These are phyloP conservation scores for Eucalyptus cloeziana DNA, from an alignment of 345 rosid genomes.

Conservation along the genomic window DNA sequence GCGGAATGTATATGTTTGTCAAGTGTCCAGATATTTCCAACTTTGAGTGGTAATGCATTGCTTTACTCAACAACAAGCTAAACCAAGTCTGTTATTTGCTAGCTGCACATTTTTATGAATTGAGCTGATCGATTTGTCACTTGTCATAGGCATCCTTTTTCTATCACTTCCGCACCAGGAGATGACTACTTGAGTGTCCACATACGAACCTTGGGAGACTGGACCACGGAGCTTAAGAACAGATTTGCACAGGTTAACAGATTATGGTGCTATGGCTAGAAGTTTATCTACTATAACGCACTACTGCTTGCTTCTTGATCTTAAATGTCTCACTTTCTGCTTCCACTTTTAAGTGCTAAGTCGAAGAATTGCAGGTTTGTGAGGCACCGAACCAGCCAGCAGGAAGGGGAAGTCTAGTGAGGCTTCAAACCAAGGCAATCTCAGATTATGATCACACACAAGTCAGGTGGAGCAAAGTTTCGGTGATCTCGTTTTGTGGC, in stretches of 20 bases:
- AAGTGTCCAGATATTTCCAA: conserved; percentile 74
- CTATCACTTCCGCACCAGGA: conserved; percentile 91
- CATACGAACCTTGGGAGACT: conserved; percentile 84
- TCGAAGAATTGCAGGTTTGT: conserved; percentile 40
- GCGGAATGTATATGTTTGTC: conserved; percentile 95
- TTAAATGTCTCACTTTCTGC: background rate
- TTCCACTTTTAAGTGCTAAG: background rate
- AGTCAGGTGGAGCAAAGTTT: conserved; percentile 9
- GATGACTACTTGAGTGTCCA: conserved; percentile 85
- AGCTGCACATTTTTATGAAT: background rate
- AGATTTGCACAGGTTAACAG: conserved; percentile 45
- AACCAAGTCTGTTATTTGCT: background rate
- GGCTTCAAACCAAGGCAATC: conserved; percentile 57
- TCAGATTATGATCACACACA: conserved; percentile 31
- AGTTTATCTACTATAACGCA: background rate
- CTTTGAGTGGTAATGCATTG: conserved; percentile 61
- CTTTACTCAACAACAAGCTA: no score
- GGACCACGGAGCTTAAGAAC: conserved; percentile 72
- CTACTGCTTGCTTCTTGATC: background rate
- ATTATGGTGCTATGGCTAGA: background rate
- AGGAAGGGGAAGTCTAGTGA: conserved; percentile 33
- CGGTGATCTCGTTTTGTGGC: background rate
- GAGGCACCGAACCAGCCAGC: conserved; percentile 31
- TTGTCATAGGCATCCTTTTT: conserved; percentile 80
- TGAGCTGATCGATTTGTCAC: background rate